These are phyloP conservation scores for Nicotiana tabacum DNA, from an alignment of 257 asterid genomes.

Conservation along the genomic window DNA sequence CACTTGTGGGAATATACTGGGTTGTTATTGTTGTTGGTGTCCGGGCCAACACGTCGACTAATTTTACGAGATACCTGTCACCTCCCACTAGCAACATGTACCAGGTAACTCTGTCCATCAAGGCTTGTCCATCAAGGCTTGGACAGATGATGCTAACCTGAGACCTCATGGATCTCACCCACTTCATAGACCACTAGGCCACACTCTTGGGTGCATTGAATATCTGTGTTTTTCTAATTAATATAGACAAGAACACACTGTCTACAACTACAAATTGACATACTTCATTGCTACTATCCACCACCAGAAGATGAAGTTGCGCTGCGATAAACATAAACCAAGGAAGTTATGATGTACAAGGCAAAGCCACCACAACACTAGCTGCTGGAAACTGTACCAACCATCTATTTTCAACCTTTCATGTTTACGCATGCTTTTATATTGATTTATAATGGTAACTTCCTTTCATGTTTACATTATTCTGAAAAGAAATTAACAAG, in stretches of 20 bases:
- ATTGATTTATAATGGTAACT: too few species aligned
- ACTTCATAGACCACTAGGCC: too few species aligned
- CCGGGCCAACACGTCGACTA: too few species aligned
- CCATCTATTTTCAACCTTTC: background rate
- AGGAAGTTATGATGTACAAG: background rate
- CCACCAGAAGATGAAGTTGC: background rate
- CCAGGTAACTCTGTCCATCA: too few species aligned
- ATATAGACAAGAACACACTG: background rate
- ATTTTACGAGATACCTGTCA: too few species aligned
- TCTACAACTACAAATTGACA: background rate
- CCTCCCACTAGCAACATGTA: too few species aligned
- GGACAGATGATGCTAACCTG: too few species aligned
- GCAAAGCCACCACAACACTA: background rate
- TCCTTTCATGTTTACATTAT: background rate
- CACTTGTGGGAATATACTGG: too few species aligned
- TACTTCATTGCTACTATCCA: background rate
- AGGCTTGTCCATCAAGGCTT: too few species aligned
- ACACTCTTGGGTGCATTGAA: background rate
- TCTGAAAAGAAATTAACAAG: background rate
- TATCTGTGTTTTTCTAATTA: background rate
- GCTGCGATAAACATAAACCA: background rate
- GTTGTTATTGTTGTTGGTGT: too few species aligned
- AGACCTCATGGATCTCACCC: too few species aligned
- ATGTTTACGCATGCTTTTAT: background rate
- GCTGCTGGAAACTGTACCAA: background rate